phyloP scores from a whole-genome alignment of 2,329 filamentous ascomycete genomes.

The Tricladium varicosporioides region DNA sequence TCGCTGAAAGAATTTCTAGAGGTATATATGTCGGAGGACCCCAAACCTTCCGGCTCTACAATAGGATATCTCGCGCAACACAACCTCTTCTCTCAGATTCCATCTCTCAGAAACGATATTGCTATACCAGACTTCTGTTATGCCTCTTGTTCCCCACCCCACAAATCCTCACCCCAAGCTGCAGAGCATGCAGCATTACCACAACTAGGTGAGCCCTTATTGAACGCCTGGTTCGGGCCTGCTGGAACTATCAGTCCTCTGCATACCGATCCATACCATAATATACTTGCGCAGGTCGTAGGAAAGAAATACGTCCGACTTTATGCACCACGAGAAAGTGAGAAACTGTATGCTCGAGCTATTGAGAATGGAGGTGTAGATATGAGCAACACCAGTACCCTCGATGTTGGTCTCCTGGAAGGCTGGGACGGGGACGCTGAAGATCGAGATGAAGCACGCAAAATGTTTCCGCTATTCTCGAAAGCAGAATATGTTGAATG shows the following conservation, averaged over 20 bases:
- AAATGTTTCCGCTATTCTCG: constrained; percentile 24
- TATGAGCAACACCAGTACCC: constrained; percentile 84
- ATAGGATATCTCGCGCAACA: constrained; percentile 90
- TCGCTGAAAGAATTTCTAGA: constrained; percentile 70
- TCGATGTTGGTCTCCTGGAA: constrained; percentile 73
- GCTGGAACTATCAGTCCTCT: constrained; percentile 84
- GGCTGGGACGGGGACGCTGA: constrained; percentile 48
- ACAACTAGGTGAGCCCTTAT: constrained; percentile 57
- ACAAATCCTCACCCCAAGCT: constrained; percentile 46
- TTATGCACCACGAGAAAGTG: constrained; percentile 67
- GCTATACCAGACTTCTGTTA: constrained; percentile 82
- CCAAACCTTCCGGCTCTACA: constrained; percentile 1
- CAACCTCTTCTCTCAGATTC: constrained; percentile 80
- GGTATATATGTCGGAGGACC: constrained; percentile 21
- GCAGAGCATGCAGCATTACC: constrained; percentile 38
- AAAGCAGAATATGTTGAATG: constrained; percentile 57
- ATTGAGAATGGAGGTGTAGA: constrained; percentile 68
- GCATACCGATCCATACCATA: constrained; percentile 93
- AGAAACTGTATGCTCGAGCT: constrained; percentile 58
- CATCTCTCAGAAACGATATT: constrained; percentile 72
- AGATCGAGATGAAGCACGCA: constrained; percentile 13
- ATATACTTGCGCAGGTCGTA: constrained; percentile 85
- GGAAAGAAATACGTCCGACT: constrained; percentile 90
- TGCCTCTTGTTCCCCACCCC: constrained; percentile 57
- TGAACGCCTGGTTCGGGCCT: constrained; percentile 94